Conservation (phyloP, 352 stramenopile genomes). For the Pythium biforme region DNA sequence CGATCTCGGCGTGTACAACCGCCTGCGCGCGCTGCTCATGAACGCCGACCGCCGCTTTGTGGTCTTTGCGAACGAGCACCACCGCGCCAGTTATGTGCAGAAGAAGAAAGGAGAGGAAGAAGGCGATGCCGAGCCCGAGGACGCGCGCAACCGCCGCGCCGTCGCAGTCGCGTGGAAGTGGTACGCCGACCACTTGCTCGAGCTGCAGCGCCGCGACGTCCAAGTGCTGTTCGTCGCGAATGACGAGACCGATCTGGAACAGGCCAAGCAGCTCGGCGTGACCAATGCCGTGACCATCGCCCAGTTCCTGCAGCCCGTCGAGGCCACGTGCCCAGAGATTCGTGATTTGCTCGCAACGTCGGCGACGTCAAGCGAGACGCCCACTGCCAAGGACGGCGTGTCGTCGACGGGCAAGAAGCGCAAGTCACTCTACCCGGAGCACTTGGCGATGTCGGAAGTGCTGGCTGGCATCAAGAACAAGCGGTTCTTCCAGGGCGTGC, state of each 20-base stretch:
- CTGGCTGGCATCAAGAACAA: conserved; percentile 86
- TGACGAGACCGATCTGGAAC: conserved; percentile 51
- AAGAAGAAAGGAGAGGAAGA: conserved; percentile 38
- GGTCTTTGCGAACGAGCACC: conserved; percentile 94
- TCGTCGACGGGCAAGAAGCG: conserved; percentile 35
- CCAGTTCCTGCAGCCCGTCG: conserved; percentile 55
- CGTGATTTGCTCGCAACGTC: conserved; percentile 53
- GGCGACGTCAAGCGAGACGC: conserved; percentile 9
- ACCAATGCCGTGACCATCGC: conserved; percentile 53
- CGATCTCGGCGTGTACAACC: conserved; percentile 89
- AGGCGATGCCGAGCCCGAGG: conserved; percentile 38
- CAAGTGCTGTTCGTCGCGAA: conserved; percentile 67
- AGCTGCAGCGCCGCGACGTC: conserved; percentile 47
- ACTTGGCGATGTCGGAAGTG: conserved; percentile 76
- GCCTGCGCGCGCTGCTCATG: conserved; percentile 83
- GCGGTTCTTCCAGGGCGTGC: conserved; percentile 86
- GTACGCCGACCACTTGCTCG: conserved; percentile 63
- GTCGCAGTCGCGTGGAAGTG: conserved; percentile 81
- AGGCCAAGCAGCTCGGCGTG: conserved; percentile 47
- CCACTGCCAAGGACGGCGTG: conserved; percentile 8
- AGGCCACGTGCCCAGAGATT: conserved; percentile 47
- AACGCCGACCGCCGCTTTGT: conserved; percentile 84
- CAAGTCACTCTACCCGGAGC: conserved; percentile 73
- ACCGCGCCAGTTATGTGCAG: conserved; percentile 73
- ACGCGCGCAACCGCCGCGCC: conserved; percentile 86